Percentiles rank a stretch among this genome's conserved stretches.
Evolutionary conservation across 176 grass and related monocot genomes (phyloP).

Genomic region (Raddia guianensis): DNA sequence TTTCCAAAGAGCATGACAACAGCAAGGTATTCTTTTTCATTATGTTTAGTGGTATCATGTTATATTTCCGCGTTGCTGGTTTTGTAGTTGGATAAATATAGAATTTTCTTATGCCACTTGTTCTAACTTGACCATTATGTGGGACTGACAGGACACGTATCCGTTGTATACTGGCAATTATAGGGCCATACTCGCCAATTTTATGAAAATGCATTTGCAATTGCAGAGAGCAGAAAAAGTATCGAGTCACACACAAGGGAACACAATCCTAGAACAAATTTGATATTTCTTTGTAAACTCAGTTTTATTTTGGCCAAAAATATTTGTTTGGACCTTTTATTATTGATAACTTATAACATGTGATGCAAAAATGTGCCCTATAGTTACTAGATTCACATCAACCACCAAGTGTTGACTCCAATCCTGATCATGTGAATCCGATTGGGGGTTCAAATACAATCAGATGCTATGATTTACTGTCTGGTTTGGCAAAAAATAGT

Average conservation of each 20-base stretch:
- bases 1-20: slow-evolving; percentile 3
- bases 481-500: no score
- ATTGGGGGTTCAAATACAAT: no score
- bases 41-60: background rate
- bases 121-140: background rate
- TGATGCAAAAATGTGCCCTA: slow-evolving; percentile 1
- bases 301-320: background rate
- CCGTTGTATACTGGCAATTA: slow-evolving; percentile 2
- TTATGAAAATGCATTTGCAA: background rate
- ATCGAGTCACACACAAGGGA: background rate
- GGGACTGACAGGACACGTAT: background rate
- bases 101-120: background rate
- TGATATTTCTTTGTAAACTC: background rate
- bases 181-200: background rate
- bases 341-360: background rate
- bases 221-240: background rate
- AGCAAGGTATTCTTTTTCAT: slow-evolving; percentile 1
- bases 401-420: no score
- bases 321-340: background rate
- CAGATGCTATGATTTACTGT: no score
- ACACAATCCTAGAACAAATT: background rate
- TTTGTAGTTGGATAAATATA: slow-evolving; percentile 20
- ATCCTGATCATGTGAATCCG: no score
- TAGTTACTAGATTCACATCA: no score
- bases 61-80: background rate